A percentile compares a stretch with the other conserved stretches of the same genome.
Conservation (phyloP, 371 early-diverging fungal genomes). For the Syncephalastrum contaminatum region DNA sequence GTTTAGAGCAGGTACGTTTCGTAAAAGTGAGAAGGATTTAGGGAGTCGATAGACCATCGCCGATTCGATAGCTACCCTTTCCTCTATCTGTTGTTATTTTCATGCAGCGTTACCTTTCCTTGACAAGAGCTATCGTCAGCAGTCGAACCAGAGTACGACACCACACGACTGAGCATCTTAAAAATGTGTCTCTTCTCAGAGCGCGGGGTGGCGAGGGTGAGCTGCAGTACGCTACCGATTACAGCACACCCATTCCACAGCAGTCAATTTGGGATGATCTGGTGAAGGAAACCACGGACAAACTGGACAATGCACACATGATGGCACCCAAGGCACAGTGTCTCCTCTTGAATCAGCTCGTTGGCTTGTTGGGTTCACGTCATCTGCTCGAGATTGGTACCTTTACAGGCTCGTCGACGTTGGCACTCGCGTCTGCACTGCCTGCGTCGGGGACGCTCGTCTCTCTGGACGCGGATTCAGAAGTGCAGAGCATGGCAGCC, state of each 20-base stretch:
- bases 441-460: conserved; percentile 22
- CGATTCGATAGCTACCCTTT: too few species aligned
- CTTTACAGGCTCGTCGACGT: conserved; percentile 59
- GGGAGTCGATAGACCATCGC: too few species aligned
- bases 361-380: conserved; percentile 32
- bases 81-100: too few species aligned
- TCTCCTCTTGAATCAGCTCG: conserved; percentile 38
- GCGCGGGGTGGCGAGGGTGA: too few species aligned
- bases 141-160: too few species aligned
- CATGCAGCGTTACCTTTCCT: too few species aligned
- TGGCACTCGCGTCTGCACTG: conserved; percentile 63
- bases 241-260: conserved; percentile 24
- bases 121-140: too few species aligned
- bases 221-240: conserved; percentile 13
- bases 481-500: conserved; percentile 39
- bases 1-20: too few species aligned
- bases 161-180: too few species aligned
- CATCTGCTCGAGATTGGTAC: conserved; percentile 59
- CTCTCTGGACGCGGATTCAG: conserved; percentile 47
- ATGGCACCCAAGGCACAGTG: conserved; percentile 47
- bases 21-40: too few species aligned
- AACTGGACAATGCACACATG: conserved; percentile 36
- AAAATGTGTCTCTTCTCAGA: too few species aligned
- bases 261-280: conserved; percentile 10
- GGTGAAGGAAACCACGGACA: conserved; percentile 18